Evolutionary conservation across 2,329 filamentous ascomycete genomes (phyloP).

Genomic region (Saccharata proteae): DNA sequence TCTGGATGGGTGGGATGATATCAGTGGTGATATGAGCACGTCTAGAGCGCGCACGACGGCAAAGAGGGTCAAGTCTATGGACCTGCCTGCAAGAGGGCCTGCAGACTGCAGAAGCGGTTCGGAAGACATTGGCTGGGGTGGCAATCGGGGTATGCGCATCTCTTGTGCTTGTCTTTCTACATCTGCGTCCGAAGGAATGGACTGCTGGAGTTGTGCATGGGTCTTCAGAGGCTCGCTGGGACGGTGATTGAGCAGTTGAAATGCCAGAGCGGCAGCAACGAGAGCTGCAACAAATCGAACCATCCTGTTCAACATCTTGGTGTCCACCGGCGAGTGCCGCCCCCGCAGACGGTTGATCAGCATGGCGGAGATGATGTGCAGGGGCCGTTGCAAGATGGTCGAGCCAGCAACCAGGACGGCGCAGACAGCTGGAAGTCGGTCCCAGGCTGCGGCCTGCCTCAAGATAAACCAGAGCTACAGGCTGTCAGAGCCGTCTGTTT

Average conservation of each 20-base stretch:
- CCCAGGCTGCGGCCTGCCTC: slow-evolving; percentile 26
- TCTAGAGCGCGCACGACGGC: slow-evolving; percentile 60
- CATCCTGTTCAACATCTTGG: slow-evolving; percentile 6
- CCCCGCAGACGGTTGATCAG: too few species aligned
- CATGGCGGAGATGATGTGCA: slow-evolving; percentile 9
- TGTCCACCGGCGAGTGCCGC: neutral
- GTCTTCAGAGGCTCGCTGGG: slow-evolving; percentile 10
- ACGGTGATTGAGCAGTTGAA: slow-evolving; percentile 35
- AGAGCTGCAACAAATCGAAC: slow-evolving; percentile 33
- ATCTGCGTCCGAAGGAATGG: neutral
- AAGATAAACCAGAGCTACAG: slow-evolving; percentile 28
- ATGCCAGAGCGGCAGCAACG: slow-evolving; percentile 37
- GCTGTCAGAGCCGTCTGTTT: slow-evolving; percentile 12
- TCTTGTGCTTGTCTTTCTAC: slow-evolving; percentile 1
- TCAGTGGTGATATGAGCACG: slow-evolving; percentile 44
- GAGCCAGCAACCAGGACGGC: slow-evolving; percentile 40
- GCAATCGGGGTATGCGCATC: slow-evolving; percentile 1
- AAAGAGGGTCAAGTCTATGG: slow-evolving; percentile 74
- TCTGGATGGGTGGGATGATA: slow-evolving; percentile 40
- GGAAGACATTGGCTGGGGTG: slow-evolving; percentile 8
- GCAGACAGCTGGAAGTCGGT: slow-evolving; percentile 42
- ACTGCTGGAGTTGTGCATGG: neutral
- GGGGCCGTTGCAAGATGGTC: slow-evolving; percentile 30
- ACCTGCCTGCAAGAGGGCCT: slow-evolving; percentile 49
- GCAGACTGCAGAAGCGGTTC: slow-evolving; percentile 11